Percentiles rank a stretch among this genome's conserved stretches.
These are phyloP conservation scores for Erigeron canadensis DNA, from an alignment of 129 eudicot genomes.

Conservation along the genomic window DNA sequence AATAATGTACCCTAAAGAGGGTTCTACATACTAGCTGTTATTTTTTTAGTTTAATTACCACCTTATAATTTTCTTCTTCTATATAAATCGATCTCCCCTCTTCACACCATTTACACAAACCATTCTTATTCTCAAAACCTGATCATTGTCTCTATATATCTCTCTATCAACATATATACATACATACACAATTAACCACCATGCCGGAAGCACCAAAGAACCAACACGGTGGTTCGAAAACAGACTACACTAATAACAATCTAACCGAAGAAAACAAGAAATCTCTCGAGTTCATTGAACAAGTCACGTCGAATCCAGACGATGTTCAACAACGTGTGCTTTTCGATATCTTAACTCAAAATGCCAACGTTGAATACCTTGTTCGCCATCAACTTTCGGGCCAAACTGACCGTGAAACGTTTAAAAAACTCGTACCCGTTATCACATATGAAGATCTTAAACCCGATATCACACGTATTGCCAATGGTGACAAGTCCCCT, in stretches of 20 bases:
- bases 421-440: constrained; percentile 71
- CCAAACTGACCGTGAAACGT: constrained; percentile 54
- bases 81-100: constrained; percentile 39
- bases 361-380: constrained; percentile 68
- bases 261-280: constrained; percentile 52
- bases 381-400: constrained; percentile 52
- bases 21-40: not conserved
- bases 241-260: constrained; percentile 25
- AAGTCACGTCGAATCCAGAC: constrained; percentile 63
- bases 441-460: constrained; percentile 66
- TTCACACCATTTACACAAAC: constrained; percentile 13
- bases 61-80: constrained; percentile 19
- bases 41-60: not conserved
- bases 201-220: constrained; percentile 75
- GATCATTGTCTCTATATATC: not conserved
- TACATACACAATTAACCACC: constrained; percentile 11
- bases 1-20: constrained; percentile 16
- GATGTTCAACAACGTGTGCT: constrained; percentile 56
- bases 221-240: not conserved
- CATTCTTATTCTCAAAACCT: constrained; percentile 1
- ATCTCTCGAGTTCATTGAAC: constrained; percentile 63
- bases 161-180: not conserved
- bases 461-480: constrained; percentile 67
- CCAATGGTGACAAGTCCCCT: constrained; percentile 71
- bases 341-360: constrained; percentile 60